Evolutionary conservation across 768 basidiomycete species (phyloP), one percentile per base, ranked within the genome.

Genomic region (Phylloporus sp.): DNA sequence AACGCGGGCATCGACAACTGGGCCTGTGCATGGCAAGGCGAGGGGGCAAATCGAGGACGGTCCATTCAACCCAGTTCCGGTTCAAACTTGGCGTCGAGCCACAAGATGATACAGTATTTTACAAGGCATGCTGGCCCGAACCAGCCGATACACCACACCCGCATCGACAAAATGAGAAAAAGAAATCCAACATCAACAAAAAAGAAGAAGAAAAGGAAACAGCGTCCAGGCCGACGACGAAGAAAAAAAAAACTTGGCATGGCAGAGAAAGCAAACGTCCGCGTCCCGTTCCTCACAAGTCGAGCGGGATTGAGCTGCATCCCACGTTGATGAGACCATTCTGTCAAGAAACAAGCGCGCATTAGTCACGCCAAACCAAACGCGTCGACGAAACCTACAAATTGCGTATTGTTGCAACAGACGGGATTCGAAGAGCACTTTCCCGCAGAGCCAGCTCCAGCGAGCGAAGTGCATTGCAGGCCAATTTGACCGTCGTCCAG

Each of bases 21-120:
- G 3, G n/a, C 13, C 14, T 38, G 38, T 7, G 10, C 21, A 9
- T 58, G 46, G 24, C 57, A 59, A 32, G 62, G 50, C 18, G 39
- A 54, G 18, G 63, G 65, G 9, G 47, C 36, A 36, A 65, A 67
- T 33, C 47, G 63, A 6, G 60, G 60, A 4, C 62, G 60, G 35
- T 49, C 28, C 40, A 31, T 43, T 4, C n/a, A 15, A n/a, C n/a
- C n/a, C 10, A 4, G n/a, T 17, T 43, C 17, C 6, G 13, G 42
- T 42, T 18, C 36, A 32, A 22, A 23, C 24, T 15, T 22, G 32
- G 15, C 11, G n/a, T 37, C 23, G 20, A 24, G 24, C 32, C 20
- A 36, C 18, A 46, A 49, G 29, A 48, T n/a, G 18, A 23, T 53
- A 49, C n/a, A 54, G n/a, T n/a, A n/a, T n/a, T n/a, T 60, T 55